phyloP scores from a whole-genome alignment of 1,139 yeast genomes.

The Blastobotrys ciferrii region DNA sequence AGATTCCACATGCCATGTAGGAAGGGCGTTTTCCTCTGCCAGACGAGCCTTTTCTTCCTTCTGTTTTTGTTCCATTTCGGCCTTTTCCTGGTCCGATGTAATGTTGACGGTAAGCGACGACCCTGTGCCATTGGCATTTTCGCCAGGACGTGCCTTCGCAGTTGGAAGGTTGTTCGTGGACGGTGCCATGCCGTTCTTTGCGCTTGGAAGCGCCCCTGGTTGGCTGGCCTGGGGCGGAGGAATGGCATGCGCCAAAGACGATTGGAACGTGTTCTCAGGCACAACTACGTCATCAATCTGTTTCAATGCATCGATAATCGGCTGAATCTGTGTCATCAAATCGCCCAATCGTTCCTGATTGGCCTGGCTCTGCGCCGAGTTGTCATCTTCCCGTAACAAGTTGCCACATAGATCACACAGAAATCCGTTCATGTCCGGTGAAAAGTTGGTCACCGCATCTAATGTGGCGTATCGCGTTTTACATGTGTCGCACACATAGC shows the following conservation, averaged over 20 bases:
- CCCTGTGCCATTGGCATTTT: constrained; percentile 20
- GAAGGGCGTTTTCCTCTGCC: constrained; percentile 87
- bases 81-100: constrained; percentile 84
- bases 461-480: constrained; percentile 75
- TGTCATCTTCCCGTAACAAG: constrained; percentile 77
- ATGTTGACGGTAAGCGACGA: constrained; percentile 88
- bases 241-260: constrained; percentile 70
- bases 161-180: constrained; percentile 37
- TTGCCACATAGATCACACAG: constrained; percentile 83
- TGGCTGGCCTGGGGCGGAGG: constrained; percentile 64
- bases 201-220: constrained; percentile 31
- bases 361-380: constrained; percentile 75
- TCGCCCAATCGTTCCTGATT: constrained; percentile 81
- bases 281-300: constrained; percentile 81
- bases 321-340: constrained; percentile 86
- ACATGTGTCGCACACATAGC: constrained; percentile 88
- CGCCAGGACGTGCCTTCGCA: constrained; percentile 15
- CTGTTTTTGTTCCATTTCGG: constrained; percentile 52
- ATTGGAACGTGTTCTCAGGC: constrained; percentile 85
- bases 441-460: constrained; percentile 80
- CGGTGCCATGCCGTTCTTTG: constrained; percentile 32
- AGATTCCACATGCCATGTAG: constrained; percentile 92
- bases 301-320: constrained; percentile 77
- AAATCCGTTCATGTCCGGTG: constrained; percentile 77
- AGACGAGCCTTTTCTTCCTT: constrained; percentile 57